Percentiles rank a stretch among this genome's conserved stretches.
These are phyloP conservation scores for Hyphodiscus sp. DNA, from an alignment of 2,329 filamentous ascomycete species.

Conservation along the genomic window DNA sequence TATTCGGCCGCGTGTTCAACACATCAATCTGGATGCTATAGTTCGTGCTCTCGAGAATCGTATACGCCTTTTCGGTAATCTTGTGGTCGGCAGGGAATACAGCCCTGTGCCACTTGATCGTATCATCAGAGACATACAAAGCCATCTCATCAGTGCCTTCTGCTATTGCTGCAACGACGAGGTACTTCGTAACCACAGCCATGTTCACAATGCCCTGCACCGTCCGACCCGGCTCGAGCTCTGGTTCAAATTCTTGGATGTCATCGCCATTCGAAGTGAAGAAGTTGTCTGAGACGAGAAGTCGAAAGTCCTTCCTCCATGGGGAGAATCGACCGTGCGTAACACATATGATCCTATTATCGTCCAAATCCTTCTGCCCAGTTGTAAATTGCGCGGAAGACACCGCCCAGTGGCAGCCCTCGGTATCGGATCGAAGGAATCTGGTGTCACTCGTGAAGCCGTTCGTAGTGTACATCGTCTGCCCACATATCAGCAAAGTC, in stretches of 20 bases:
- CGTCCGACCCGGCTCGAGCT: slow-evolving; percentile 65
- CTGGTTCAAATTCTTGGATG: slow-evolving; percentile 64
- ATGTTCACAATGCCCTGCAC: slow-evolving; percentile 77
- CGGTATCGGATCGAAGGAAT: slow-evolving; percentile 59
- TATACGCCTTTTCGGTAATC: slow-evolving; percentile 80
- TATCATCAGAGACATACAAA: slow-evolving; percentile 81
- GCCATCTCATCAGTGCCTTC: slow-evolving; percentile 82
- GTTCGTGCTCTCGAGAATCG: slow-evolving; percentile 89
- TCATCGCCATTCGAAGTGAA: slow-evolving; percentile 53
- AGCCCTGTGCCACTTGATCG: slow-evolving; percentile 81
- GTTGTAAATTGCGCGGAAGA: slow-evolving; percentile 66
- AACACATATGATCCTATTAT: slow-evolving; percentile 73
- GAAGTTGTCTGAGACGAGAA: slow-evolving; percentile 77
- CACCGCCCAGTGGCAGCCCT: slow-evolving; percentile 84
- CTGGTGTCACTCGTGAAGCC: slow-evolving; percentile 68
- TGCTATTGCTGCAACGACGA: slow-evolving; percentile 77
- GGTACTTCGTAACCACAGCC: slow-evolving; percentile 76
- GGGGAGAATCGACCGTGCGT: slow-evolving; percentile 65
- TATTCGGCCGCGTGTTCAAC: slow-evolving; percentile 58
- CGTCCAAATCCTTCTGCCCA: slow-evolving; percentile 57
- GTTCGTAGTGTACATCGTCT: slow-evolving; percentile 69
- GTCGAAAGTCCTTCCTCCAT: slow-evolving; percentile 65
- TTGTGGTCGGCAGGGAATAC: slow-evolving; percentile 79
- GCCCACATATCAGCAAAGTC: slow-evolving; percentile 1
- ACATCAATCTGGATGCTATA: slow-evolving; percentile 98